Conservation (phyloP, 441 rosid species). For the Brassica hybrid region DNA sequence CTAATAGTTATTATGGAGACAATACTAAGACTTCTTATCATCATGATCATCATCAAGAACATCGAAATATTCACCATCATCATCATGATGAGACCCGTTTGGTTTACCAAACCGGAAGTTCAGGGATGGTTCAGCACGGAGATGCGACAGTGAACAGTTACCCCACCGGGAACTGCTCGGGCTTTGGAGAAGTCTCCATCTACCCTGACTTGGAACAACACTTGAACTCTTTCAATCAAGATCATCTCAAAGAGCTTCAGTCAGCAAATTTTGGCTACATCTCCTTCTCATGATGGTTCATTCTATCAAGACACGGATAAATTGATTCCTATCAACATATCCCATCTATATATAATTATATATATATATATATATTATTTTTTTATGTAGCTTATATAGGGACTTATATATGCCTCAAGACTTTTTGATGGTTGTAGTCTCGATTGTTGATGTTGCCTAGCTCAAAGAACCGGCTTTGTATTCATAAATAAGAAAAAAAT, state of each 20-base stretch:
- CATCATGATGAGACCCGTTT: constrained; percentile 25
- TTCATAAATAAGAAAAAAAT: constrained; percentile 36
- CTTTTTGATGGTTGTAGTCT: constrained; percentile 37
- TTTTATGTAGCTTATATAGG: constrained; percentile 6
- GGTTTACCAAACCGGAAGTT: constrained; percentile 37
- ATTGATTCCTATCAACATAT: constrained; percentile 29
- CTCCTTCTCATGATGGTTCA: constrained; percentile 34
- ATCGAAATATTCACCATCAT: constrained; percentile 26
- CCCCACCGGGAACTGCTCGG: constrained; percentile 22
- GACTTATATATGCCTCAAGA: constrained; percentile 18
- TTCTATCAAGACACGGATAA: constrained; percentile 20
- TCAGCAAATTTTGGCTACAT: constrained; percentile 40
- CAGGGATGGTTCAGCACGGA: constrained; percentile 24
- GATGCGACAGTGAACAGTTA: constrained; percentile 28
- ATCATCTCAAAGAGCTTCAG: constrained; percentile 36
- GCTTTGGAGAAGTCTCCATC: constrained; percentile 28
- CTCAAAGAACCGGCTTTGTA: constrained; percentile 33
- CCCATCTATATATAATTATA: constrained; percentile 20
- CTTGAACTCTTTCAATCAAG: constrained; percentile 40
- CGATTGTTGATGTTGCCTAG: constrained; percentile 39
- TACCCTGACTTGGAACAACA: constrained; percentile 41
- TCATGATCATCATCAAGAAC: constrained; percentile 31
- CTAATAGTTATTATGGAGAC: constrained; percentile 41
- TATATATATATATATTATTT: constrained; percentile 6
- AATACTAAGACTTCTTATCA: constrained; percentile 26